Evolutionary conservation across 495 filamentous ascomycete genomes (phyloP), one percentile per base, ranked within the genome.

Genomic region (Aspergillus asperescens): DNA sequence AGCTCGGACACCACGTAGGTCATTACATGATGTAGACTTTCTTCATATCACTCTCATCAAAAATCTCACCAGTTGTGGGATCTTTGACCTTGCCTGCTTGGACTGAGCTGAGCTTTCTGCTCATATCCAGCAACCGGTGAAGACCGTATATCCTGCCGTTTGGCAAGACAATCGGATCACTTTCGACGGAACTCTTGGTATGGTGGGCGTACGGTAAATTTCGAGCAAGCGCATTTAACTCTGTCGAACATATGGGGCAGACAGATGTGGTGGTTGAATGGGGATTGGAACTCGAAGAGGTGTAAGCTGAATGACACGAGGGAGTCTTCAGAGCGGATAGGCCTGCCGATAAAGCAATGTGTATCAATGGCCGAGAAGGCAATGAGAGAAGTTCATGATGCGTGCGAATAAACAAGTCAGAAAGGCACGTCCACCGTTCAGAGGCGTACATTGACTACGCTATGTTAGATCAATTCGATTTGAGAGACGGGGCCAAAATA

Each of bases 291-390:
- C 76, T 80, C 37, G 77, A 76, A 49, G 79, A 73, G 4, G 79
- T 77, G 52, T 77, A 78, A 52, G 72, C 72, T 8, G 86, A 88
- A 74, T 98, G 91, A 68, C 93, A 98, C 9, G 90, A 81, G 1
- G 93, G 94, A 3, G 94, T 96, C 62, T 98, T 98, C 41, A 98
- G 84, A 1, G 93, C 90, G 0, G 91, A 96, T 18, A 98, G 78
- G 18, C 93, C 93, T 1, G 93, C 90, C 0, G 85, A 89, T 24
- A 98, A 79, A 13, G 93, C 94, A 55, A 90, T 89, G 66, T 96
- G 89, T 16, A 98, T 78, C n/a, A 95, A 77, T 2, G 94, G 94
- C 10, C 82, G 78, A 5, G 82, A 72, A 0, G 93, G 93, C 9
- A 98, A 75, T n/a, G 84, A 84, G 50, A 94, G 82, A 0, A 98